Conservation (phyloP, 148 eudicot species). For the Cornus kousa region DNA sequence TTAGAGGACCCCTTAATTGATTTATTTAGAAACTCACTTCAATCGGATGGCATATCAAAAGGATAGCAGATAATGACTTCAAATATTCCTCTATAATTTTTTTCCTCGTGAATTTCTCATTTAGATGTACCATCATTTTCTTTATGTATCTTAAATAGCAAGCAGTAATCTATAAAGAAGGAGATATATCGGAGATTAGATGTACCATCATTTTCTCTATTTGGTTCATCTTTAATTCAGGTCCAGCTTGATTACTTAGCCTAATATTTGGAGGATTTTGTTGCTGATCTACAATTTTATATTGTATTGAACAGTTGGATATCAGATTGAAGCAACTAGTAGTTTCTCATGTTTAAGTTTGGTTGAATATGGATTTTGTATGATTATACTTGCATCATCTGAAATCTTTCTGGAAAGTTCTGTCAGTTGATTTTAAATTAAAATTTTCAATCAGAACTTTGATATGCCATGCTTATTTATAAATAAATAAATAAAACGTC, state of each 20-base stretch:
- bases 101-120: not conserved
- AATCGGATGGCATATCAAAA: too few relatives aligned
- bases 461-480: too few relatives aligned
- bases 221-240: not conserved
- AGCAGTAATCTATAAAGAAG: not conserved
- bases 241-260: constrained; percentile 2
- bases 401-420: not conserved
- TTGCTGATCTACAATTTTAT: not conserved
- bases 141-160: not conserved
- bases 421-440: not conserved
- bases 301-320: not conserved
- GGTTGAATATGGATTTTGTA: not conserved
- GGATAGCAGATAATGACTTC: not conserved
- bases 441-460: too few relatives aligned
- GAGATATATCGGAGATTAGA: not conserved
- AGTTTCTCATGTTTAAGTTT: not conserved
- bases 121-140: not conserved
- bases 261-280: not conserved
- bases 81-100: not conserved
- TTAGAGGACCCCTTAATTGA: not conserved
- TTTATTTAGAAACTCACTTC: too few relatives aligned
- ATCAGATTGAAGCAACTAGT: not conserved
- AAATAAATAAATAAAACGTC: not conserved
- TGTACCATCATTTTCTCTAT: not conserved
- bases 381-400: not conserved